These are phyloP conservation scores for Heteromeles arbutifolia DNA, from an alignment of 306 rosid species.

Conservation along the genomic window DNA sequence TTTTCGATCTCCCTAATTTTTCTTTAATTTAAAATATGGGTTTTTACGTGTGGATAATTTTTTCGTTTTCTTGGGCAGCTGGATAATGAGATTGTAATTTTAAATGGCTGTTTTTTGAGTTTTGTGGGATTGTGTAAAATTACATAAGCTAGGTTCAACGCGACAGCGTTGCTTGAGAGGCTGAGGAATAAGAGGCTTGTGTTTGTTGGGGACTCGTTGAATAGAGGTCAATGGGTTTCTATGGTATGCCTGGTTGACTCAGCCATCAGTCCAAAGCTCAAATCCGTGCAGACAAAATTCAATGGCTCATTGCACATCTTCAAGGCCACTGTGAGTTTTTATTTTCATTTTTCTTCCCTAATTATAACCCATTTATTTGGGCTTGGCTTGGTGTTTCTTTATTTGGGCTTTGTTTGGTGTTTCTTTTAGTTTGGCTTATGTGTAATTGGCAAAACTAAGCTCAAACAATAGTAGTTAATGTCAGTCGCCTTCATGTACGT, in stretches of 20 bases:
- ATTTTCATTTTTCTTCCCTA: background rate
- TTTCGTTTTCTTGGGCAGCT: background rate
- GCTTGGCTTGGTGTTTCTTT: background rate
- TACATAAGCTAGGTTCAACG: slow-evolving; percentile 61
- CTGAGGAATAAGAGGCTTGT: slow-evolving; percentile 79
- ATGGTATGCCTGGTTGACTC: slow-evolving; percentile 77
- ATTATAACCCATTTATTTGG: background rate
- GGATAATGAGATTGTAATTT: background rate
- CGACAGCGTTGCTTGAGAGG: slow-evolving; percentile 64
- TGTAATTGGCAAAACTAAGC: background rate
- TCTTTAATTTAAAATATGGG: background rate
- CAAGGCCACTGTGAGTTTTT: slow-evolving; percentile 52
- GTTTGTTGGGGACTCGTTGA: slow-evolving; percentile 86
- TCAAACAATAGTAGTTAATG: too few relatives aligned
- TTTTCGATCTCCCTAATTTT: background rate
- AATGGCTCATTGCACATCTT: slow-evolving; percentile 64
- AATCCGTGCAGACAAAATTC: slow-evolving; percentile 47
- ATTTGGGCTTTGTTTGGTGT: background rate
- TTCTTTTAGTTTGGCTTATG: background rate
- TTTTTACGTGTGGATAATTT: slow-evolving; percentile 2
- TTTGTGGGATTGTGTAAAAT: slow-evolving; percentile 47
- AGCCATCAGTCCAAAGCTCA: slow-evolving; percentile 27
- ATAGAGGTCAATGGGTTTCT: slow-evolving; percentile 93
- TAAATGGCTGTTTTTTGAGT: slow-evolving; percentile 36
- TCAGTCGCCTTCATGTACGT: too few relatives aligned